Evolutionary conservation across 1,284 basidiomycete genomes (phyloP).

Genomic region (Ganoderma multipileum): DNA sequence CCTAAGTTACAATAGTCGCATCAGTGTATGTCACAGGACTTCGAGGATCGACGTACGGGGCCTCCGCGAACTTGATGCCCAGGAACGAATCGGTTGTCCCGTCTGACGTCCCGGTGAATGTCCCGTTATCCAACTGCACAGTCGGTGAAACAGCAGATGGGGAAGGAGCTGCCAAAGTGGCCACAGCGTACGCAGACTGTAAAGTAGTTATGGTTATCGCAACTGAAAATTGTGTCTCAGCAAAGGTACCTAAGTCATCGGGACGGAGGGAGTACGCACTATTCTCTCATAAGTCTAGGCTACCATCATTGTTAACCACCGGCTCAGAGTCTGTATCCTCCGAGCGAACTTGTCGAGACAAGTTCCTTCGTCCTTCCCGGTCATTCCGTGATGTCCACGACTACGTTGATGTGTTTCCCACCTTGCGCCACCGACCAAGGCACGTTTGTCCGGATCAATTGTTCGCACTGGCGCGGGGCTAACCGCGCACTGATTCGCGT

Average conservation of each 20-base stretch:
- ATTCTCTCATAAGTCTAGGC: background rate
- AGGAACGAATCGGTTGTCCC: slow-evolving; percentile 34
- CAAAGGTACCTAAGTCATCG: background rate
- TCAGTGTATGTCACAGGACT: slow-evolving; percentile 11
- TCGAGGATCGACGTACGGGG: slow-evolving; percentile 31
- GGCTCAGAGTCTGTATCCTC: background rate
- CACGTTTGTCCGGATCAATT: slow-evolving; percentile 61
- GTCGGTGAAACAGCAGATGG: slow-evolving; percentile 19
- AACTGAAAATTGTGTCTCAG: background rate
- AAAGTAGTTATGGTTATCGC: too few relatives aligned
- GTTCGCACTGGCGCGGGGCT: slow-evolving; percentile 86
- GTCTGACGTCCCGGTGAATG: slow-evolving; percentile 28
- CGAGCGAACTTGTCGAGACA: background rate
- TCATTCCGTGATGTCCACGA: slow-evolving; percentile 56
- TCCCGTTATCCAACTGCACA: slow-evolving; percentile 32
- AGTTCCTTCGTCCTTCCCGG: slow-evolving; percentile 12
- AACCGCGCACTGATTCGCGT: slow-evolving; percentile 62
- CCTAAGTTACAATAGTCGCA: slow-evolving; percentile 15
- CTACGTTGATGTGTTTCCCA: slow-evolving; percentile 72
- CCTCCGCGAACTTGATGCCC: slow-evolving; percentile 37
- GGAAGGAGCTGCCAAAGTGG: background rate
- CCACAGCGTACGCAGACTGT: background rate
- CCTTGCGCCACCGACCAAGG: slow-evolving; percentile 75
- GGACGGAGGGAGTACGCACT: background rate
- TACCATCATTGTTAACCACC: background rate